Conservation (phyloP, 805 yeast species). For the Ogataea dorogensis region DNA sequence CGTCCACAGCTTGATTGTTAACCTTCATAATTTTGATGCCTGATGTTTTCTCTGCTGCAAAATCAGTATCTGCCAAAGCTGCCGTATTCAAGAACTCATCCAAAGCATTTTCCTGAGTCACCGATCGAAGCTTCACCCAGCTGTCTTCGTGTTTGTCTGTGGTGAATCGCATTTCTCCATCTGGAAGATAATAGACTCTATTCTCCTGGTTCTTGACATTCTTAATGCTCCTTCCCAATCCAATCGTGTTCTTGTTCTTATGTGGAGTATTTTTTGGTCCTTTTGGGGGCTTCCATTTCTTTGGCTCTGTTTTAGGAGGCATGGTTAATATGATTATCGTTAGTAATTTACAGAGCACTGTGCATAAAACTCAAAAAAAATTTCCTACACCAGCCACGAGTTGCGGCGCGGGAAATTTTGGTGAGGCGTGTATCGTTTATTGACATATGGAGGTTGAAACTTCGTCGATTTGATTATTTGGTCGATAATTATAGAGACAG, state of each 20-base stretch:
- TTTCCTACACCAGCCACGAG: conserved; percentile 7
- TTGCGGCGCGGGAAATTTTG: conserved; percentile 1
- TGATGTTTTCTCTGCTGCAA: conserved; percentile 83
- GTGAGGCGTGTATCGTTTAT: conserved; percentile 6
- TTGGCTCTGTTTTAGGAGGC: conserved; percentile 49
- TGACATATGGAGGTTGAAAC: conserved; percentile 1
- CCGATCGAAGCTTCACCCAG: conserved; percentile 90
- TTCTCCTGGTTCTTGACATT: conserved; percentile 71
- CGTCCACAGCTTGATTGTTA: conserved; percentile 69
- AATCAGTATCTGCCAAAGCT: conserved; percentile 92
- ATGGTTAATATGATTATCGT: conserved; percentile 10
- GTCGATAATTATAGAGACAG: background rate
- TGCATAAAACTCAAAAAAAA: conserved; percentile 6
- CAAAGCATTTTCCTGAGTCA: conserved; percentile 89
- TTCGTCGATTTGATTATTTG: conserved; percentile 1
- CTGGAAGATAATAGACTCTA: conserved; percentile 69
- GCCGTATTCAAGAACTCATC: conserved; percentile 96
- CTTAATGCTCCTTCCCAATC: conserved; percentile 80
- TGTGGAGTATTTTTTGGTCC: conserved; percentile 91
- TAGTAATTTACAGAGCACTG: background rate
- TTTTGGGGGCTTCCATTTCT: conserved; percentile 84
- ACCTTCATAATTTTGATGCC: conserved; percentile 82
- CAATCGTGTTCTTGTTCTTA: conserved; percentile 79
- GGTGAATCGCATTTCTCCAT: conserved; percentile 86
- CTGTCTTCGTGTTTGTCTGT: conserved; percentile 80